Evolutionary conservation across 192 early-diverging fungal genomes (phyloP).

Genomic region (Haplosporangium gracile): DNA sequence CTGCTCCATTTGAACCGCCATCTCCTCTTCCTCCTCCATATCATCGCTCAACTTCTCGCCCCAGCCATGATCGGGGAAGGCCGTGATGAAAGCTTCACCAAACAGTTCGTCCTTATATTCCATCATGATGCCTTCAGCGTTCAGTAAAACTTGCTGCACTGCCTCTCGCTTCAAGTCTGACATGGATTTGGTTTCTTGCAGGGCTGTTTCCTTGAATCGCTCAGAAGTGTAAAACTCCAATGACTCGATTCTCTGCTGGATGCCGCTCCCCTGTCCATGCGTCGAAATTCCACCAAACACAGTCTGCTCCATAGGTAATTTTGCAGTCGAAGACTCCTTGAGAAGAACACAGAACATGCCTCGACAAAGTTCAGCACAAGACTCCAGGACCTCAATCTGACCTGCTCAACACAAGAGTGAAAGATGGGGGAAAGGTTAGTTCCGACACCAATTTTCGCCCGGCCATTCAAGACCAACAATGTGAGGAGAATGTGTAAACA

Average conservation of each 20-base stretch:
- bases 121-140: constrained; percentile 26
- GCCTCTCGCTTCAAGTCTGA: constrained; percentile 29
- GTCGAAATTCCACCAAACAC: constrained; percentile 1
- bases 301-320: neutral
- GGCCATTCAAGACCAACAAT: neutral
- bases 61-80: constrained; percentile 39
- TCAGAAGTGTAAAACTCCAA: neutral
- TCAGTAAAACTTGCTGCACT: constrained; percentile 14
- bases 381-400: constrained; percentile 43
- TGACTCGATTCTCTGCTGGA: neutral
- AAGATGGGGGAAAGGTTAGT: neutral
- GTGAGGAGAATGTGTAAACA: neutral
- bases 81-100: constrained; percentile 27
- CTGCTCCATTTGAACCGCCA: constrained; percentile 45
- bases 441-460: neutral
- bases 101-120: constrained; percentile 20
- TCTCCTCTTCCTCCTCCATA: constrained; percentile 30
- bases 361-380: constrained; percentile 15
- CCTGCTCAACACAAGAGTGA: constrained; percentile 20
- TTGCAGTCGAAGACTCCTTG: constrained; percentile 6
- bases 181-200: constrained; percentile 24
- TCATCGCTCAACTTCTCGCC: constrained; percentile 4
- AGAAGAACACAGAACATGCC: constrained; percentile 33
- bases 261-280: neutral
- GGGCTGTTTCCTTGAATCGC: constrained; percentile 11